Evolutionary conservation across 129 eudicot species (phyloP).

Genomic region (Lactuca saligna): DNA sequence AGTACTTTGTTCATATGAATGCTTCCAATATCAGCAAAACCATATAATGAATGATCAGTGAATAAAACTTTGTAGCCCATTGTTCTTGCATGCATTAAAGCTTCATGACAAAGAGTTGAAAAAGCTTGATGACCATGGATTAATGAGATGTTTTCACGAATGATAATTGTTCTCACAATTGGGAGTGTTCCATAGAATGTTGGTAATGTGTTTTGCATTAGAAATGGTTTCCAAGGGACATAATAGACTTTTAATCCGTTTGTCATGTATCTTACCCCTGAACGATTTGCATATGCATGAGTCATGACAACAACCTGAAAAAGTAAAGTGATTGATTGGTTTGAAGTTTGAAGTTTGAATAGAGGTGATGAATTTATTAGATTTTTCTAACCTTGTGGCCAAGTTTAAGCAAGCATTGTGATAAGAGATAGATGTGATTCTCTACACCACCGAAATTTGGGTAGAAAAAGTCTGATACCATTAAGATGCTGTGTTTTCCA

Average conservation of each 20-base stretch:
- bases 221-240: conserved; percentile 91
- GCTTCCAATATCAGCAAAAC: conserved; percentile 92
- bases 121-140: conserved; percentile 99
- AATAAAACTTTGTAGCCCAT: conserved; percentile 97
- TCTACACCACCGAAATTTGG: conserved; percentile 99
- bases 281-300: conserved; percentile 80
- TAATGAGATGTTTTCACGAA: conserved; percentile 80
- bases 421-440: conserved; percentile 89
- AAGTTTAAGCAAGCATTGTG: conserved; percentile 84
- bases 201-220: conserved; percentile 90
- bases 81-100: conserved; percentile 93
- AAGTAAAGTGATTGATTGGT: background rate
- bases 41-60: conserved; percentile 99
- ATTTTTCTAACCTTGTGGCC: conserved; percentile 76
- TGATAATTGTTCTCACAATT: conserved; percentile 72
- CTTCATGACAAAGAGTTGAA: conserved; percentile 97
- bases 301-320: conserved; percentile 94
- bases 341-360: background rate
- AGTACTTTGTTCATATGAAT: conserved; percentile 97
- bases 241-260: conserved; percentile 93
- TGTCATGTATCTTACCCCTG: conserved; percentile 96
- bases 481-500: conserved; percentile 63
- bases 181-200: conserved; percentile 91
- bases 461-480: conserved; percentile 96
- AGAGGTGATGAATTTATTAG: background rate